A percentile compares a stretch with the other conserved stretches of the same genome.
Evolutionary conservation across 345 rosid genomes (phyloP).

Genomic region (Raphanus sativus): DNA sequence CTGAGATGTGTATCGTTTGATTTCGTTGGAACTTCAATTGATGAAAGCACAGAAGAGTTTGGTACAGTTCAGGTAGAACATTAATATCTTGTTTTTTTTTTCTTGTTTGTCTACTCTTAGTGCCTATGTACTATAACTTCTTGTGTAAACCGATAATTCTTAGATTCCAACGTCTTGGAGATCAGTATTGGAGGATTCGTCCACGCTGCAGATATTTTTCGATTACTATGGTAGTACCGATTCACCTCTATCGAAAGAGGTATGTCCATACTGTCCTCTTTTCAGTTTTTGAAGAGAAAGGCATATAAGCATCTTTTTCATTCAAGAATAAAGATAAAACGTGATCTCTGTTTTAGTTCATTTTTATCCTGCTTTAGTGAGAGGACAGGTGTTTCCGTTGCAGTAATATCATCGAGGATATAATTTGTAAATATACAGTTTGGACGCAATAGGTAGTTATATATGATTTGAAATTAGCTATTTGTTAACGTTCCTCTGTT

Average conservation of each 20-base stretch:
- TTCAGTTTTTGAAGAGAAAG: conserved; percentile 10
- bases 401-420: conserved; percentile 9
- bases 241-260: conserved; percentile 95
- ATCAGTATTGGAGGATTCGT: conserved; percentile 83
- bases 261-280: conserved; percentile 31
- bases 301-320: conserved; percentile 11
- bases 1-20: conserved; percentile 95
- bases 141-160: conserved; percentile 15
- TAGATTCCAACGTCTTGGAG: conserved; percentile 95
- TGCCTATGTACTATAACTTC: background rate
- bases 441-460: conserved; percentile 8
- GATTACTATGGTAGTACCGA: conserved; percentile 83
- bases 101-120: conserved; percentile 8
- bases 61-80: conserved; percentile 91
- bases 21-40: conserved; percentile 96
- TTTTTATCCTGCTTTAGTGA: background rate
- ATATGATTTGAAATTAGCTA: background rate
- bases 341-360: background rate
- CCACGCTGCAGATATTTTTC: conserved; percentile 91
- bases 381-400: background rate
- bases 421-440: conserved; percentile 22
- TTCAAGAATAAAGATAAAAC: background rate
- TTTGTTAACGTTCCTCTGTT: conserved; percentile 21
- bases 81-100: background rate
- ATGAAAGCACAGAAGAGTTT: conserved; percentile 99